phyloP scores from a whole-genome alignment of 192 early-diverging fungal genomes.

The Pilobolus umbonatus region DNA sequence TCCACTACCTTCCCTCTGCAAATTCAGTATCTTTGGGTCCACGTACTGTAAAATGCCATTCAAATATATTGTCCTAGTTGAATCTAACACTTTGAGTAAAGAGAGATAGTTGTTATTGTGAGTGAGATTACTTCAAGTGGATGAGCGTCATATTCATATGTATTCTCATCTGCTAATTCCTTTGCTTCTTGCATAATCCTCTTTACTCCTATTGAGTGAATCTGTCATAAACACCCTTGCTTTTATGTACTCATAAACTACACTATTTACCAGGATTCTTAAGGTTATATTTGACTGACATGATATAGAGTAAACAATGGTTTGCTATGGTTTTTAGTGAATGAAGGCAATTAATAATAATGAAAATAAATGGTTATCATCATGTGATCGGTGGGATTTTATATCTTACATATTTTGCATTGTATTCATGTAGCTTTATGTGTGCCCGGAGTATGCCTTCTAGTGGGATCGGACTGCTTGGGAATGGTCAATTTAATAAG shows the following conservation, averaged over 20 bases:
- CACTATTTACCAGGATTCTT: constrained; percentile 18
- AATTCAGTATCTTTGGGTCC: constrained; percentile 86
- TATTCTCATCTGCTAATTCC: constrained; percentile 63
- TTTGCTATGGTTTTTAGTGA: too few species aligned
- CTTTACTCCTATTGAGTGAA: constrained; percentile 57
- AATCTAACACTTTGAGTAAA: neutral
- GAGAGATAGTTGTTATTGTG: neutral
- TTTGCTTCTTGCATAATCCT: constrained; percentile 75
- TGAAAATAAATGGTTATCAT: too few species aligned
- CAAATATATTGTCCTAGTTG: constrained; percentile 84
- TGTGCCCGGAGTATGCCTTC: too few species aligned
- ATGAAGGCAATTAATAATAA: too few species aligned
- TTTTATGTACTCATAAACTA: neutral
- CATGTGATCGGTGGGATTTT: too few species aligned
- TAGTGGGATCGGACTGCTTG: too few species aligned
- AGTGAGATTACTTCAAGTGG: constrained; percentile 53
- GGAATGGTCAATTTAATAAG: too few species aligned
- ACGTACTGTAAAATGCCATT: constrained; percentile 95
- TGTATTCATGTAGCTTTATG: too few species aligned
- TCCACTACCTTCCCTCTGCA: constrained; percentile 62
- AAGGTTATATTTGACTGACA: constrained; percentile 13
- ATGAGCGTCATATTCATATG: constrained; percentile 66
- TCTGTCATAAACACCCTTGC: neutral
- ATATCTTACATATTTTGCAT: too few species aligned
- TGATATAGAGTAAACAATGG: too few species aligned